Conservation (phyloP, 78 protist species). For the Capsaspora owczarzaki region DNA sequence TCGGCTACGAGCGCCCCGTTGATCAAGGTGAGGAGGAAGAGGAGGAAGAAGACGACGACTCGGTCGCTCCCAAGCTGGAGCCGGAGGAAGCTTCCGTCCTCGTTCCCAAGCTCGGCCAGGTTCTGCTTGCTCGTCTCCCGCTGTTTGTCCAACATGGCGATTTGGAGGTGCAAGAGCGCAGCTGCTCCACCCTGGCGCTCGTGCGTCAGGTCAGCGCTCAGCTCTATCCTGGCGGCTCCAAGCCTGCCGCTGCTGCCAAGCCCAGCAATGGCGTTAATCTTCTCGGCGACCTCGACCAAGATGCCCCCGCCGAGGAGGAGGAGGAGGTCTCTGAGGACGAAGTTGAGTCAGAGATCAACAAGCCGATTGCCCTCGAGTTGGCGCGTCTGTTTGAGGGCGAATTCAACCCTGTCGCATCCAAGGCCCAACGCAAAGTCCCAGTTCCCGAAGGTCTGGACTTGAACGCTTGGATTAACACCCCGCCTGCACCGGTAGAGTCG, state of each 20-base stretch:
- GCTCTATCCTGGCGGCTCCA: not conserved
- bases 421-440: conserved; percentile 71
- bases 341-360: not conserved
- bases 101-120: not conserved
- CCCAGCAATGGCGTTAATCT: not conserved
- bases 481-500: not conserved
- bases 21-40: not conserved
- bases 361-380: conserved; percentile 3
- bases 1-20: not conserved
- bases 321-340: conserved; percentile 2
- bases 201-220: not conserved
- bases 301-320: not conserved
- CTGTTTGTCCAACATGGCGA: conserved; percentile 40
- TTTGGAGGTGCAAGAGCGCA: conserved; percentile 84
- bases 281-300: not conserved
- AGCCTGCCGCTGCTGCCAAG: not conserved
- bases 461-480: conserved; percentile 18
- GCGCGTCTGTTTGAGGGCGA: conserved; percentile 54
- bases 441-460: conserved; percentile 28
- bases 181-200: conserved; percentile 8
- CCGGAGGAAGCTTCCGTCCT: conserved; percentile 12
- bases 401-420: conserved; percentile 75
- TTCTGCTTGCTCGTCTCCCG: conserved; percentile 13
- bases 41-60: not conserved
- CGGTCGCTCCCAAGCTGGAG: not conserved